A percentile compares a stretch with the other conserved stretches of the same genome.
These are phyloP conservation scores for Xylaria sp. DNA, from an alignment of 2,329 filamentous ascomycete species.

Conservation along the genomic window DNA sequence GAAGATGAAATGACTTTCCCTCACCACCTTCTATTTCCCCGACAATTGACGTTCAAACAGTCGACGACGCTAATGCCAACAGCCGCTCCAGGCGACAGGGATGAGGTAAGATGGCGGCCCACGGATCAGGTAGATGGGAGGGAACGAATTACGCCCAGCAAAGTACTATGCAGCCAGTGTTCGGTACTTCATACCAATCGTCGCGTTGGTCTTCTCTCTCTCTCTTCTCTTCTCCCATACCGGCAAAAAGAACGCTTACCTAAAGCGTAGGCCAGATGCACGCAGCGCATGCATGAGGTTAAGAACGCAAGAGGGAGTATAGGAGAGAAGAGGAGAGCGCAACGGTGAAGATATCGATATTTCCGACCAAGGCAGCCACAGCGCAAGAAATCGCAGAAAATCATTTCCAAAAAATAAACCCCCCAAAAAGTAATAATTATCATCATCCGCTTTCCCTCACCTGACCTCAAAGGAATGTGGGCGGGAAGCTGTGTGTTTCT, in stretches of 20 bases:
- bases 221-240: neutral
- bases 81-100: constrained; percentile 26
- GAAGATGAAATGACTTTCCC: neutral
- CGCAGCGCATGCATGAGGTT: neutral
- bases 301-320: neutral
- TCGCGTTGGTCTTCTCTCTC: neutral
- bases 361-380: neutral
- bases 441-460: constrained; percentile 21
- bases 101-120: constrained; percentile 21
- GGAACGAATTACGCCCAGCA: neutral
- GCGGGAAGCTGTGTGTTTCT: constrained; percentile 13
- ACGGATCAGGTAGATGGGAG: neutral
- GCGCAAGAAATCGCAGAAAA: neutral
- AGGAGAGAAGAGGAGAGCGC: neutral
- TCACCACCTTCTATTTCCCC: neutral
- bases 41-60: constrained; percentile 31
- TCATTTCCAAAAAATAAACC: neutral
- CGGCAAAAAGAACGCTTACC: neutral
- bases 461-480: constrained; percentile 27
- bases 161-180: constrained; percentile 1
- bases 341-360: no score
- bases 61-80: constrained; percentile 27
- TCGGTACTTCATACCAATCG: neutral
- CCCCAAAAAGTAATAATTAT: neutral
- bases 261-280: neutral